phyloP scores from a whole-genome alignment of 2,329 filamentous ascomycete genomes.

The Pseudonectria buxi region DNA sequence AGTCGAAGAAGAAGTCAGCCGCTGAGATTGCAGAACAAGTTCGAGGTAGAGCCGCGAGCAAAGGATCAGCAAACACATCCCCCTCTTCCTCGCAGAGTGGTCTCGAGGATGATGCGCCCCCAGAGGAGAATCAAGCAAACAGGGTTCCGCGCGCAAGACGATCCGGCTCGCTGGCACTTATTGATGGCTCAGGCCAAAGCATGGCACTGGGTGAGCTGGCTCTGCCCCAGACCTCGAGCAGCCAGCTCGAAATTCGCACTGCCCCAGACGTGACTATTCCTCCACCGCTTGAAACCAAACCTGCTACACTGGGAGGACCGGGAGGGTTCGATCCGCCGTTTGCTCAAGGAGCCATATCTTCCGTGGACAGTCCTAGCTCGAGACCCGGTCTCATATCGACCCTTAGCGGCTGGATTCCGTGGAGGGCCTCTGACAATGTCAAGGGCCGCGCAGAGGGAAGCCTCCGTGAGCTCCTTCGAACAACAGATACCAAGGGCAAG shows the following conservation, averaged over 20 bases:
- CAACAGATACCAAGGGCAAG: conserved; percentile 30
- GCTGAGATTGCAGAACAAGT: conserved; percentile 49
- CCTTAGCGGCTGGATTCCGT: conserved; percentile 41
- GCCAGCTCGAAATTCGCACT: conserved; percentile 41
- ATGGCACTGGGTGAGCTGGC: conserved; percentile 43
- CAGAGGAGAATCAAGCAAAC: conserved; percentile 11
- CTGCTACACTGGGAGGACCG: too few relatives aligned
- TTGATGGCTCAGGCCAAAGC: conserved; percentile 30
- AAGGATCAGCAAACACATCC: conserved; percentile 27
- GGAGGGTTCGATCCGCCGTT: conserved; percentile 21
- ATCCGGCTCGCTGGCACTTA: conserved; percentile 31
- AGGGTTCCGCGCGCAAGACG: conserved; percentile 19
- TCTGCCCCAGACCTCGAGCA: conserved; percentile 49
- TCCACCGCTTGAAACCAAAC: too few relatives aligned
- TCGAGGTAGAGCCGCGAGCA: conserved; percentile 40
- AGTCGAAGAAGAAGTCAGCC: conserved; percentile 52
- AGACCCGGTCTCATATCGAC: conserved; percentile 30
- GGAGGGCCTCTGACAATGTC: conserved; percentile 26
- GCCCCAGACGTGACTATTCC: conserved; percentile 18
- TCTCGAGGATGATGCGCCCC: conserved; percentile 19
- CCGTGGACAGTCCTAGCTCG: conserved; percentile 15
- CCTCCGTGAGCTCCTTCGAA: conserved; percentile 45
- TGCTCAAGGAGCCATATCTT: conserved; percentile 23
- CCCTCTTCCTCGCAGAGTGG: conserved; percentile 24
- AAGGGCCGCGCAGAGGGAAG: conserved; percentile 49